Base-by-base conservation (phyloP, 23 red algal genomes). In the Agarophyton chilense region DNA sequence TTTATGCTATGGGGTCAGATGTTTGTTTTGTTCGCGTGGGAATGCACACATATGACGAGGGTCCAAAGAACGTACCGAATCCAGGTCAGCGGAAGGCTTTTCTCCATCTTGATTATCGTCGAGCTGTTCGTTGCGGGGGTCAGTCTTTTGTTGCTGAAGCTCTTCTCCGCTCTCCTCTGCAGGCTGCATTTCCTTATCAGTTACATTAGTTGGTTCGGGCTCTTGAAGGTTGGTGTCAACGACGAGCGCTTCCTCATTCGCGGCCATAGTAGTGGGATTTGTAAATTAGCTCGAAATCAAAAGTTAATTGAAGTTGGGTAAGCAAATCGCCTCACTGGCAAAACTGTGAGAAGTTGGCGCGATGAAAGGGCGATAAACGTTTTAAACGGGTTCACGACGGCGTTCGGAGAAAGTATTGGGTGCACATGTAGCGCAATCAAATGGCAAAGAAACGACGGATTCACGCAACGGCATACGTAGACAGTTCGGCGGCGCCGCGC, bases 21-120 rank as follows among this genome's bases (percentile, higher is more conserved):
- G 22, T 49, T 75, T 19, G 25, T 1, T 40, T 66, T 12, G 14
- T 2, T 52, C 22, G 22, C 1, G 11, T 1, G 78, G n/a, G n/a
- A n/a, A n/a, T n/a, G n/a, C n/a, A n/a, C n/a, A n/a, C n/a, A n/a
- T n/a, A n/a, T n/a, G n/a, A n/a, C n/a, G n/a, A n/a, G n/a, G n/a
- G n/a, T n/a, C n/a, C n/a, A n/a, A n/a, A n/a, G n/a, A 75, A 72
- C 82, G 28, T 68, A 72, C 44, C 25, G 82, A 52, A 25, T 87
- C 62, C 11, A 87, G 40, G 45, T 72, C 36, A 41, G 45, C 51
- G 60, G 40, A 9, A 5, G 81, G 81, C 68, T 74, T 74, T 31
- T 55, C 77, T 4, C 42, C 77, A 12, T 55, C 54, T 13, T 58
- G 43, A 24, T 34, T 56, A 2, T 80, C 51, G 9, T 58, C 56